Conservation (phyloP, 805 yeast genomes). For the Saturnispora hagleri region DNA sequence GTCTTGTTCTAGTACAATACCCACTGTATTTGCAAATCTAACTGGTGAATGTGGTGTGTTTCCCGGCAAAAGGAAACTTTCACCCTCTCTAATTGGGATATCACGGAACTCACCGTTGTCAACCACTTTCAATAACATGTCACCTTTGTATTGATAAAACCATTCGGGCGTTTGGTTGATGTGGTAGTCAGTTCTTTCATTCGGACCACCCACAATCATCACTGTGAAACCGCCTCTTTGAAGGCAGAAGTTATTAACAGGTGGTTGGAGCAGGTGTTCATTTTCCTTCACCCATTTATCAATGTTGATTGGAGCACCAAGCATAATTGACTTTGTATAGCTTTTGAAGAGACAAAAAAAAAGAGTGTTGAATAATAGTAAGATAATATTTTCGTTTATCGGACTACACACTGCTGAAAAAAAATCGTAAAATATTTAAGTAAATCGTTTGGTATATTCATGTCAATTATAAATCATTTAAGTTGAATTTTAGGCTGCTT, state of each 20-base stretch:
- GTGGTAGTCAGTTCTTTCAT: conserved; percentile 88
- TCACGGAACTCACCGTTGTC: conserved; percentile 71
- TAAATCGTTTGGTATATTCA: not conserved
- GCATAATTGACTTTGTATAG: conserved; percentile 27
- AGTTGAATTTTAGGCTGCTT: not conserved
- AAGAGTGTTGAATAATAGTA: not conserved
- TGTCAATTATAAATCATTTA: not conserved
- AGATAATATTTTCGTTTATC: not conserved
- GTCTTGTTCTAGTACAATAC: conserved; percentile 88
- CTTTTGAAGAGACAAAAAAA: not conserved
- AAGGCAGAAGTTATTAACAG: conserved; percentile 83
- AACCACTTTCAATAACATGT: conserved; percentile 76
- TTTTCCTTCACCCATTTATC: conserved; percentile 76
- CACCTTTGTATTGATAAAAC: conserved; percentile 81
- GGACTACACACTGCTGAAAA: not conserved
- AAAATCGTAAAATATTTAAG: not conserved
- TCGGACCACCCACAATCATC: conserved; percentile 95
- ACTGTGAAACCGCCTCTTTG: conserved; percentile 90
- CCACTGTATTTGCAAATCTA: conserved; percentile 76
- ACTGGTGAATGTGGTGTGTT: conserved; percentile 88
- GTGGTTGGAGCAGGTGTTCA: conserved; percentile 70
- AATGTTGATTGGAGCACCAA: conserved; percentile 65
- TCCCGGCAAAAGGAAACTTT: conserved; percentile 77
- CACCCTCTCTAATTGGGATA: conserved; percentile 72
- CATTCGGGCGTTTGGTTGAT: conserved; percentile 92